Evolutionary conservation across 768 basidiomycete species (phyloP), one percentile per base, ranked within the genome.

Genomic region (Suillus sp.): DNA sequence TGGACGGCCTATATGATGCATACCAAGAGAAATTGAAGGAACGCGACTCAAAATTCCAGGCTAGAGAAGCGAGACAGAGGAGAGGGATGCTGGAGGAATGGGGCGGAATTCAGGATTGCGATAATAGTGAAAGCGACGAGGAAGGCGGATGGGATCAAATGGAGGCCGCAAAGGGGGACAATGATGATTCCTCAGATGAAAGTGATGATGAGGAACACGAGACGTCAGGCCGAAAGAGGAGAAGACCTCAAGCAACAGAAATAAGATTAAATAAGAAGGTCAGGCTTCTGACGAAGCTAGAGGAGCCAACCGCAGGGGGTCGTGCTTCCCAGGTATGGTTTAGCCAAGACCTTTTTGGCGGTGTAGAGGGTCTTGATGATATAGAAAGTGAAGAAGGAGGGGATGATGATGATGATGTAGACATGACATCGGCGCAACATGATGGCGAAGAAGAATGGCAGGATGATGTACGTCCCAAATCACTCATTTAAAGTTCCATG

Each of bases 251-350:
- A n/a, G 63, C 69, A 20, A 66, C 64, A 14, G 54, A 65, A 45
- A 64, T 69, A 11, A 65, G 61, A 25, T 72, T 71, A 42, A 73
- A 72, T 48, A 90, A 90, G 73, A 85, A 84, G 58, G 73, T 76
- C 22, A 82, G 84, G 47, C 76, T 91, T 16, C 71, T 86, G 42
- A 80, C 82, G 2, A 79, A 81, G 37, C 78, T 86, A 38, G 79
- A 80, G 25, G 72, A 75, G 64, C 61, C 68, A 20, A 68, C 72
- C 1, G 71, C 77, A 16, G 70, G 72, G 14, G 86, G 83, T 68
- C 83, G 83, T 53, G 82, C 88, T 51, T 85, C 95, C 2, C 84
- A 90, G 68, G 74, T 98, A n/a, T 99, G 97, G 97, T 99, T 98
- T 78, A 89, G 91, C 67, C 96, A 97, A 76, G 90, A 91, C 58